Evolutionary conservation across 257 asterid genomes (phyloP), one percentile per base, ranked within the genome.

Genomic region (Sherardia arvensis): DNA sequence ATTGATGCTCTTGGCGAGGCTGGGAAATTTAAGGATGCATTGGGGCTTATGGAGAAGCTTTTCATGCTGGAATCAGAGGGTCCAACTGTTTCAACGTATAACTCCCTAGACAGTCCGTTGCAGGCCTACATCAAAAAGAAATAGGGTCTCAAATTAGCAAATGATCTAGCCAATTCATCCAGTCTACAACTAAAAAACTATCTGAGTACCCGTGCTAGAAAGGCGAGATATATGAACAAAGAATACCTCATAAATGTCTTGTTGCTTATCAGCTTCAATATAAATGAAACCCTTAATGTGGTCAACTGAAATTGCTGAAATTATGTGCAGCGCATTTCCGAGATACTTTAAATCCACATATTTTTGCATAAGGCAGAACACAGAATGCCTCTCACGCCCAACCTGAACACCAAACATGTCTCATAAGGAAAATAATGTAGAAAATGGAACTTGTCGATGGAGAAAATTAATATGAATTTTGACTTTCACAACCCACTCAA

Each of bases 341-440:
- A 87, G 77, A 65, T 64, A 64, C 21, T 67, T 74, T 86, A 85
- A 26, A 65, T 93, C 99, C 47, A 73, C 84, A 69, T 61, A 87
- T 68, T 90, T 93, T 79, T 90, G 97, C 95, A 93, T 93, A 59
- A 90, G 94, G 76, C 99, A 93, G 76, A 93, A 77, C 54, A 90
- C 94, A 45, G 99, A 90, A 67, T 85, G 79, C 73, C 86, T 87
- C 85, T 93, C 99, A 8, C 95, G 87, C 60, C 97, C 99, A 71
- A 83, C 84, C 99, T 93, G 75, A 57, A 64, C 23, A 64, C 30
- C 70, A 68, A 74, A 72, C 45, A 65, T 53, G 54, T 47, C 49
- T 72, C 72, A 71, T 65, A 27, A 66, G 67, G 58, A 53, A 62
- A 54, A 74, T 26, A n/a, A 0, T 20, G n/a, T 32, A 32, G 11